Evolutionary conservation across 768 basidiomycete species (phyloP).

Genomic region (Termitomyces sp.): DNA sequence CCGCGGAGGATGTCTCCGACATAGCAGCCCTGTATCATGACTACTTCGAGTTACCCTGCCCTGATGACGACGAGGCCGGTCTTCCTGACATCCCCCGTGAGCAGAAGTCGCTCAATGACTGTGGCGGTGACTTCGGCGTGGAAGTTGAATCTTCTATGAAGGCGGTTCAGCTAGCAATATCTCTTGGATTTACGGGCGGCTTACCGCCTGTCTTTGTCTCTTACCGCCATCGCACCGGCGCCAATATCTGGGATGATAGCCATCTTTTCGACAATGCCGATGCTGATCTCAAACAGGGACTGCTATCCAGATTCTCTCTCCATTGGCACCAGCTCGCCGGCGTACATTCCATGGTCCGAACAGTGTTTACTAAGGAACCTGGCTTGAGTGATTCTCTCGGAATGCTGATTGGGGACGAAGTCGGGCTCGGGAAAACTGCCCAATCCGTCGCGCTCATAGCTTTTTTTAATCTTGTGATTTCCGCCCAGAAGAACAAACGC

Average conservation of each 20-base stretch:
- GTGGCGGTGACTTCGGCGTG: constrained; percentile 4
- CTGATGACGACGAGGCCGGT: not conserved
- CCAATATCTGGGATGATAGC: constrained; percentile 17
- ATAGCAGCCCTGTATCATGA: not conserved
- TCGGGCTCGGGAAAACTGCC: constrained; percentile 29
- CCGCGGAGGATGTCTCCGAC: not conserved
- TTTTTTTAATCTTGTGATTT: constrained; percentile 14
- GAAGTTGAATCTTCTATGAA: constrained; percentile 6
- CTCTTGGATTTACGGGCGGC: constrained; percentile 15
- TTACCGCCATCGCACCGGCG: constrained; percentile 12
- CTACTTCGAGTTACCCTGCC: not conserved
- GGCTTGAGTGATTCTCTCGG: not conserved
- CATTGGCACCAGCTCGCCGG: constrained; percentile 25
- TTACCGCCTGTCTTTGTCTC: constrained; percentile 21
- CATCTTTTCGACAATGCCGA: not conserved
- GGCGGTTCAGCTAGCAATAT: constrained; percentile 6
- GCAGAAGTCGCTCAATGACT: constrained; percentile 4
- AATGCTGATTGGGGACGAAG: constrained; percentile 22
- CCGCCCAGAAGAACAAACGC: not conserved
- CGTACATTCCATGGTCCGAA: constrained; percentile 16
- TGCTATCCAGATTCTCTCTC: not conserved
- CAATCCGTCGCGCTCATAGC: constrained; percentile 17
- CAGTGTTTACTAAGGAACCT: constrained; percentile 6
- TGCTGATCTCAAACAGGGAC: not conserved
- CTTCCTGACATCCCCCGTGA: not conserved